Evolutionary conservation across 176 grass and related monocot genomes (phyloP).

Genomic region (Phyllostachys edulis): DNA sequence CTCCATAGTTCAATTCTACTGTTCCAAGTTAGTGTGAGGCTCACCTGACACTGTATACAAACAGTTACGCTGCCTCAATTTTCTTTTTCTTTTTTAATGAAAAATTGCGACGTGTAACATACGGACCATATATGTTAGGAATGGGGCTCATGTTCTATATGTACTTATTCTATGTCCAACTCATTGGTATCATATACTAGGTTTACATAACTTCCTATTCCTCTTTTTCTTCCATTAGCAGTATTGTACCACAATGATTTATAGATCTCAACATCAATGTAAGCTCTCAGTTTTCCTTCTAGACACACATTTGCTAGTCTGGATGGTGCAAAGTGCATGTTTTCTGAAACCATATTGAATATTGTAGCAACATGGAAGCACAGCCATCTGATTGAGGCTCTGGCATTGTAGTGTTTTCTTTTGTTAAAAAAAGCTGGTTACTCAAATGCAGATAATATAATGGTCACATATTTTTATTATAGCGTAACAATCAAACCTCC

Average conservation of each 20-base stretch:
- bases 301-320: not conserved
- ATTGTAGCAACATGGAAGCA: not conserved
- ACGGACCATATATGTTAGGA: not conserved
- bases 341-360: conserved; percentile 5
- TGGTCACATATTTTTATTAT: not conserved
- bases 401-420: not conserved
- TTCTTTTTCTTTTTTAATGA: not conserved
- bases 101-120: not conserved
- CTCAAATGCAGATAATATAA: not conserved
- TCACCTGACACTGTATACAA: not conserved
- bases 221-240: not conserved
- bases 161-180: not conserved
- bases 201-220: not conserved
- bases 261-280: not conserved
- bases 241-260: not conserved
- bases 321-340: not conserved
- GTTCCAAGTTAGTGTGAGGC: not conserved
- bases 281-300: not conserved
- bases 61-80: not conserved
- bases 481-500: not conserved
- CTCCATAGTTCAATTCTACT: not conserved
- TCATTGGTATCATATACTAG: not conserved
- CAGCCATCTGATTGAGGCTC: not conserved
- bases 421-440: not conserved
- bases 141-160: not conserved